These are phyloP conservation scores for Hansenula sp. DNA, from an alignment of 1,139 yeast genomes.

Conservation along the genomic window DNA sequence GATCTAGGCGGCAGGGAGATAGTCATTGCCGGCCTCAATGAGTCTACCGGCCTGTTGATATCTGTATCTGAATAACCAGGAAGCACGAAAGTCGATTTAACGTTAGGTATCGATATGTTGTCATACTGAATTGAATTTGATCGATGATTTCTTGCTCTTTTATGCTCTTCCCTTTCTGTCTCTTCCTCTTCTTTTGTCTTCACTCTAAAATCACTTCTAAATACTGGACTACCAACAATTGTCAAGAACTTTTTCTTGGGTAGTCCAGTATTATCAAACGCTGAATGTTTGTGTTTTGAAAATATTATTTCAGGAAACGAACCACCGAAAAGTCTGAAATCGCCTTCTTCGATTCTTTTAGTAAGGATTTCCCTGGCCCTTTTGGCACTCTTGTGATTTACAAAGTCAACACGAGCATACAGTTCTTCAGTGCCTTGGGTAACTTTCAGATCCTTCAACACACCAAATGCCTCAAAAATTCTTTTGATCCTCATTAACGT, in stretches of 20 bases:
- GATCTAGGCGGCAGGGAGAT: too few relatives aligned
- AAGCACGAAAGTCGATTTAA: too few relatives aligned
- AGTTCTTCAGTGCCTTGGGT: not conserved
- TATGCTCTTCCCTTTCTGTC: too few relatives aligned
- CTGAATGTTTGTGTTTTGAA: not conserved
- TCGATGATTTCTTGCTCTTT: too few relatives aligned
- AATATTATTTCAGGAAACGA: not conserved
- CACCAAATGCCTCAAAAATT: not conserved
- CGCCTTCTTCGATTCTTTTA: not conserved
- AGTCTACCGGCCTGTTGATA: too few relatives aligned
- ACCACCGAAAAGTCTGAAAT: not conserved
- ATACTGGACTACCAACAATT: not conserved
- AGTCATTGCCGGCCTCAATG: too few relatives aligned
- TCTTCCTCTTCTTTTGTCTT: not conserved
- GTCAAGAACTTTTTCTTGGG: not conserved
- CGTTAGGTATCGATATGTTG: too few relatives aligned
- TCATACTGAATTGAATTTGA: too few relatives aligned
- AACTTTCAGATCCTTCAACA: not conserved
- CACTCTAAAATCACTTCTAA: not conserved
- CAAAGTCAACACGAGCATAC: not conserved
- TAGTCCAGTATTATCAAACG: not conserved
- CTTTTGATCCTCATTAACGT: not conserved
- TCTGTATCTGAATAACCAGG: too few relatives aligned
- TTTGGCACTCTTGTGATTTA: not conserved
- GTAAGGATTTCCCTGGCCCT: not conserved